Conservation (phyloP, 148 eudicot species). For the Dianthus caryophyllus region DNA sequence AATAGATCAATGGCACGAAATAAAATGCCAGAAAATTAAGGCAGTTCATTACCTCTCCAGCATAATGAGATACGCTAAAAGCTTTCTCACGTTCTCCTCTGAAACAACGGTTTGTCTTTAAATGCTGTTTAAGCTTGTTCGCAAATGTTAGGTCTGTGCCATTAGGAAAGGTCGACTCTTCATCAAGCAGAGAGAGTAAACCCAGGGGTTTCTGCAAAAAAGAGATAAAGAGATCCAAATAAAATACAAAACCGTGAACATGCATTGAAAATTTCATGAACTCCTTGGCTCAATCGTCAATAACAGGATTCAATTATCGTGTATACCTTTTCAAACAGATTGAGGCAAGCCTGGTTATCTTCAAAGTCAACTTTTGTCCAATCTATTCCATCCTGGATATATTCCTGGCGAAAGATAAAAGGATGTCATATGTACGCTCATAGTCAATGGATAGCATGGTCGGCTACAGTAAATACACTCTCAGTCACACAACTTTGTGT, state of each 20-base stretch:
- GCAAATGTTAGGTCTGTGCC: conserved; percentile 91
- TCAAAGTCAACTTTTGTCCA: conserved; percentile 96
- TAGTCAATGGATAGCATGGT: conserved; percentile 1
- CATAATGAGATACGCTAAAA: conserved; percentile 84
- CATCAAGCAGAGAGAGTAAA: conserved; percentile 77
- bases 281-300: neutral
- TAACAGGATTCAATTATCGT: neutral
- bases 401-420: conserved; percentile 53
- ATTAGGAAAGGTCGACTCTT: conserved; percentile 95
- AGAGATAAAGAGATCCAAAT: conserved; percentile 1
- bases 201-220: conserved; percentile 89
- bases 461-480: neutral
- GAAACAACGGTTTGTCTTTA: conserved; percentile 63
- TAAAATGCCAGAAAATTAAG: neutral
- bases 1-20: neutral
- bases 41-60: conserved; percentile 70
- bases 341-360: conserved; percentile 92
- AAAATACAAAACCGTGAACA: neutral
- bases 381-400: conserved; percentile 96
- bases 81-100: conserved; percentile 81
- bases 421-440: neutral
- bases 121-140: conserved; percentile 85
- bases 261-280: neutral
- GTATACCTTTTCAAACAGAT: conserved; percentile 92
- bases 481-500: neutral